phyloP scores from a whole-genome alignment of 352 stramenopile genomes.

The Phytophthora agathidicida region DNA sequence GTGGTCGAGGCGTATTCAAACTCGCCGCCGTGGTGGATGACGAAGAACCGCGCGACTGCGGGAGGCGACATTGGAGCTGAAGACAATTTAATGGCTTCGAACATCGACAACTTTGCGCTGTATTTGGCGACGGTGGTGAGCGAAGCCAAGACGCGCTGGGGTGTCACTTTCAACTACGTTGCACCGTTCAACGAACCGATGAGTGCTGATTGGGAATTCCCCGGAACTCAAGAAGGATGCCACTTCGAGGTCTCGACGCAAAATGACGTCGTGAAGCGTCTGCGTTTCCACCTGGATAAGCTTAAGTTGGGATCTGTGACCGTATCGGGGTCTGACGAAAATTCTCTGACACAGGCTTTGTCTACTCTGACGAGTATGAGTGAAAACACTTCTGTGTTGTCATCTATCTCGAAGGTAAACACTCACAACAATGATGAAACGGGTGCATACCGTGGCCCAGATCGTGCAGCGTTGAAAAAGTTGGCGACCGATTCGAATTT shows the following conservation, averaged over 20 bases:
- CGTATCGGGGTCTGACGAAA: background rate
- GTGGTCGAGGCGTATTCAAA: constrained; percentile 55
- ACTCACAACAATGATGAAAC: constrained; percentile 48
- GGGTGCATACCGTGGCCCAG: constrained; percentile 14
- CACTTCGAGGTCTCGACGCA: constrained; percentile 46
- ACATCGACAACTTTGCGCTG: constrained; percentile 39
- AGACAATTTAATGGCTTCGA: constrained; percentile 44
- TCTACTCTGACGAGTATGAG: background rate
- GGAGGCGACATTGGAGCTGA: constrained; percentile 31
- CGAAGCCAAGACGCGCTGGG: constrained; percentile 42
- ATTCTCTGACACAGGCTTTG: constrained; percentile 8
- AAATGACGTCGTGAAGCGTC: constrained; percentile 29
- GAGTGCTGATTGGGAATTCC: constrained; percentile 44
- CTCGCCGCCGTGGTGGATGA: constrained; percentile 64
- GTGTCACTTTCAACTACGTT: constrained; percentile 50
- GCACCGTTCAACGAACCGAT: constrained; percentile 59
- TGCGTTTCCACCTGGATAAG: constrained; percentile 40
- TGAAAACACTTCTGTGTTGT: constrained; percentile 5
- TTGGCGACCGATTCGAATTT: background rate
- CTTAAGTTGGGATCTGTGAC: constrained; percentile 20
- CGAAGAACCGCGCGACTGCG: constrained; percentile 41
- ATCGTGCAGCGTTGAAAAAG: background rate
- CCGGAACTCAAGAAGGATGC: constrained; percentile 44
- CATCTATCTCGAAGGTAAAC: constrained; percentile 42
- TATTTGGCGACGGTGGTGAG: constrained; percentile 45